Evolutionary conservation across 371 early-diverging fungal species (phyloP), one percentile per base, ranked within the genome.

Genomic region (Polyrhizophydium stewartii): DNA sequence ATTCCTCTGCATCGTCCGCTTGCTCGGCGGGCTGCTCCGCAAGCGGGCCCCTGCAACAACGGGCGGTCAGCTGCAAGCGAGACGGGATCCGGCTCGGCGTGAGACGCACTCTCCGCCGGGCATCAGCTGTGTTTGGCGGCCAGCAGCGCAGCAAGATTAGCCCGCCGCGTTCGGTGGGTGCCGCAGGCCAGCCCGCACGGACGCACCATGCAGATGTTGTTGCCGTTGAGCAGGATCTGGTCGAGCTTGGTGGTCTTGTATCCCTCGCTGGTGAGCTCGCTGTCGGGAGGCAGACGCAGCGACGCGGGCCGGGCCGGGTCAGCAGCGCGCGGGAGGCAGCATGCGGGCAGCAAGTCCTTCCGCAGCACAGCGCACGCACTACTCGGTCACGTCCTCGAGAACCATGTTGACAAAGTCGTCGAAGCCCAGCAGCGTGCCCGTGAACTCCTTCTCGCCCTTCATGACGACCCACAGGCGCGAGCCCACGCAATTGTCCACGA

Each of bases 401-500:
- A 97, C 96, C 73, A 67, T 63, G 90, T 92, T 98, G 68, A 96
- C 97, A 81, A 86, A 98, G 77, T 97, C 97, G 69, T 98, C 98
- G 73, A 98, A 98, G n/a, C 96, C 96, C 7, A 90, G 79, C 60
- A 98, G 79, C 28, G 92, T 92, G 25, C 98, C 98, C 25, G 87
- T 87, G 67, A 96, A 96, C 77, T 98, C 98, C 74, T 91, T 93
- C 57, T 95, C 92, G 37, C 83, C 82, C 79, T 95, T 96, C 95
- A 98, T 93, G 56, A 95, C 74, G 3, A 97, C 95, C 94, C 96
- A 94, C 62, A 98, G 93, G 65, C 85, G 84, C 49, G 94, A 94
- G 22, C 97, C 97, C 65, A 97, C 94, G 78, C 97, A 97, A 67
- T 94, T 92, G 77, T 98, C 98, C 65, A 98, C 93, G 52, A 98